Evolutionary conservation across 805 yeast species (phyloP), one percentile per base, ranked within the genome.

Genomic region (Lachancea nothofagi): DNA sequence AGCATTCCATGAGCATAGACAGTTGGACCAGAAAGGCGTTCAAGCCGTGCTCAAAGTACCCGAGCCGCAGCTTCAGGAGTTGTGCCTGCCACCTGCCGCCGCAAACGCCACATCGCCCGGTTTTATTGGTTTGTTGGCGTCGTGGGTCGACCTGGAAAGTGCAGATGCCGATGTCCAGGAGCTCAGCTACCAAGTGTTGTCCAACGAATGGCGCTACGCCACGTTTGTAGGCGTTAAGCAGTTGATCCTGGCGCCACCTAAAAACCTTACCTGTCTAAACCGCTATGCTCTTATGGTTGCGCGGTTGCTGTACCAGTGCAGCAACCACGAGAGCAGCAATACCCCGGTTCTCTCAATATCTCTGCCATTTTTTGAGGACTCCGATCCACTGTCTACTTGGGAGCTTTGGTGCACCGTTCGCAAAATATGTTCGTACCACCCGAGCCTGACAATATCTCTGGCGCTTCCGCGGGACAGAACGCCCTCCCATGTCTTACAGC

Each of bases 331-430:
- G 3, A 53, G 56, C 2, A 43, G 47, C 17, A 40, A 36, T 50
- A 54, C 46, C 28, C 74, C 61, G 26, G 61, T 59, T 38, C 62
- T 69, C 7, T 71, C 79, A 2, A 67, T 70, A 2, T 71, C 82
- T 23, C 39, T 69, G 50, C 72, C 77, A 6, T 61, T 73, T 12
- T 72, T 68, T 43, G 78, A 74, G 42, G 78, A 74, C 34, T 48
- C 65, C 13, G 78, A 74, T 49, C 61, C 69, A 7, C 57, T 80
- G 23, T 75, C 80, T 2, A 77, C 83, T 2, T 82, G 89, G 89
- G 84, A 79, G 40, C 70, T 78, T 49, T 82, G 89, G 89, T 77
- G 80, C 48, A 69, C 82, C 1, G 72, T 82, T 2, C 62, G 87
- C 18, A 65, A 69, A 4, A 61, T 72, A 26, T 75, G 81, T 49